phyloP scores from a whole-genome alignment of 768 basidiomycete species.

The Ramaria sp. region DNA sequence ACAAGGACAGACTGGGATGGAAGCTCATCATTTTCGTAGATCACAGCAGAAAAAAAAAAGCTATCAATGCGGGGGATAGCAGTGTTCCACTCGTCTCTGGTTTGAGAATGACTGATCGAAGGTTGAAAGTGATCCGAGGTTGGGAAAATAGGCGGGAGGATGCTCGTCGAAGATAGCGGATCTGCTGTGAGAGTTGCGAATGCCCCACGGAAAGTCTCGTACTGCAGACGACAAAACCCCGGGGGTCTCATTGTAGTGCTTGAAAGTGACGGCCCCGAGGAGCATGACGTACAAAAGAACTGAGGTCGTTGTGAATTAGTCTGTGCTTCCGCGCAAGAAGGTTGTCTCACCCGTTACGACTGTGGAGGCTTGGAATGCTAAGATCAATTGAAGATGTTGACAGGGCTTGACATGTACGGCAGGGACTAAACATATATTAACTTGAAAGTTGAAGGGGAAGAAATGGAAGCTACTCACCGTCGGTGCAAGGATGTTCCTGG shows the following conservation, averaged over 20 bases:
- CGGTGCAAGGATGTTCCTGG: background rate
- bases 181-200: background rate
- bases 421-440: too few relatives aligned
- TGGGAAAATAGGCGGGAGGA: background rate
- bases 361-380: background rate
- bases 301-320: background rate
- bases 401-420: background rate
- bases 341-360: background rate
- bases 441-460: background rate
- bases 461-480: background rate
- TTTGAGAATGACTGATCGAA: too few relatives aligned
- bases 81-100: too few relatives aligned
- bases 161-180: background rate
- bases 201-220: constrained; percentile 1
- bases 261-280: background rate
- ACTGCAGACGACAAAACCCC: background rate
- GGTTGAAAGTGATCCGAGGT: background rate
- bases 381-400: background rate
- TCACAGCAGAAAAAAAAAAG: too few relatives aligned
- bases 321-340: background rate
- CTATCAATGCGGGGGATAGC: too few relatives aligned
- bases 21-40: too few relatives aligned
- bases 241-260: background rate
- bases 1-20: too few relatives aligned
- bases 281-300: background rate